Conservation (phyloP, 73 alveolate genomes). For the Halteria grandinella region DNA sequence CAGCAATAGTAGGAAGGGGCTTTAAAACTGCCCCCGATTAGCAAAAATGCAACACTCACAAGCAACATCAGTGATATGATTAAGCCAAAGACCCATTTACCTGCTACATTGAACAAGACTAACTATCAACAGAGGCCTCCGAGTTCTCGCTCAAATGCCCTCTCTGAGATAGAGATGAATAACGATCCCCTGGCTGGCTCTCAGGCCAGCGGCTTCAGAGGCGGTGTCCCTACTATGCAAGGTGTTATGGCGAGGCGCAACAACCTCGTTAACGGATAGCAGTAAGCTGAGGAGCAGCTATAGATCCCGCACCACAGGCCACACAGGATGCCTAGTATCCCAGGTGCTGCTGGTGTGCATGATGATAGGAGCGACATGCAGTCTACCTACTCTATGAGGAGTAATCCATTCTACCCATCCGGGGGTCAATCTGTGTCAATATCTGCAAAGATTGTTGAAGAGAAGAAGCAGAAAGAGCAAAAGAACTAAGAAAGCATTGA, state of each 20-base stretch:
- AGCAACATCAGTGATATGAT: constrained; percentile 20
- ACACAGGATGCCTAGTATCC: constrained; percentile 9
- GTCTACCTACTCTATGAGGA: constrained; percentile 23
- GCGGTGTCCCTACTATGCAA: neutral
- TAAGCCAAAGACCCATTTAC: constrained; percentile 26
- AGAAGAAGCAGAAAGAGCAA: neutral
- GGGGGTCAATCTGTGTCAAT: neutral
- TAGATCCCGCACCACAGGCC: neutral
- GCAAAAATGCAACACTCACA: neutral
- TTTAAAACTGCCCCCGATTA: constrained; percentile 34
- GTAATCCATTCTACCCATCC: constrained; percentile 42
- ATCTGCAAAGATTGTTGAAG: constrained; percentile 3
- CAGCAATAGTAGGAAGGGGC: neutral
- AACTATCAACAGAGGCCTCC: constrained; percentile 4
- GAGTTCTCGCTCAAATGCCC: constrained; percentile 22
- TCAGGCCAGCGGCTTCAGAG: neutral
- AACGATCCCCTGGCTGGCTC: neutral
- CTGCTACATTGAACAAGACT: neutral
- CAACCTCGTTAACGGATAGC: too few species aligned
- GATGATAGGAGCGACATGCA: constrained; percentile 12
- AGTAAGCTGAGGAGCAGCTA: too few species aligned
- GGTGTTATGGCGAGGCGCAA: neutral
- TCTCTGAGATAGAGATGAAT: constrained; percentile 50
- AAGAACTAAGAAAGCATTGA: constrained; percentile 30
- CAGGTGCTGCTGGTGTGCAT: neutral